Evolutionary conservation across 1,139 yeast species (phyloP).

Genomic region (Pneumocystis carinii): DNA sequence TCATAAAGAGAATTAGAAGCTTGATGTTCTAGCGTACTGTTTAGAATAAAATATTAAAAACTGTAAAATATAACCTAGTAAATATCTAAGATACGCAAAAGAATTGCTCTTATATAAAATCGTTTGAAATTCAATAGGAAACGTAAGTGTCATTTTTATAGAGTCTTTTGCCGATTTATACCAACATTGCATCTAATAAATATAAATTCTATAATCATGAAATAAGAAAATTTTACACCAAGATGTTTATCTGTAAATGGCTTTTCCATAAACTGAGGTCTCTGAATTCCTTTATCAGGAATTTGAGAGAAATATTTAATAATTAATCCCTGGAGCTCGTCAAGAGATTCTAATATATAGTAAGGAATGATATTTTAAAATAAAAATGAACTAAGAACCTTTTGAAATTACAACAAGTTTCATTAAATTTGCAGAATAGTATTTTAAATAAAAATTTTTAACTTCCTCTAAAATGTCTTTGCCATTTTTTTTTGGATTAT

Average conservation of each 20-base stretch:
- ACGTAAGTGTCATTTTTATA: slow-evolving; percentile 49
- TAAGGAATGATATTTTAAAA: neutral
- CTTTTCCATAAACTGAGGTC: slow-evolving; percentile 28
- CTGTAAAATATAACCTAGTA: slow-evolving; percentile 38
- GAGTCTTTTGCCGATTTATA: slow-evolving; percentile 65
- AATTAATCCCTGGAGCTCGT: slow-evolving; percentile 57
- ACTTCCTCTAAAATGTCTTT: slow-evolving; percentile 58
- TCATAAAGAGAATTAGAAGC: slow-evolving; percentile 68
- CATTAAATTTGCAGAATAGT: slow-evolving; percentile 68
- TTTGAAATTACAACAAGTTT: slow-evolving; percentile 48
- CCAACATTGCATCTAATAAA: neutral
- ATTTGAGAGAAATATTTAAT: slow-evolving; percentile 50
- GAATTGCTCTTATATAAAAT: slow-evolving; percentile 56
- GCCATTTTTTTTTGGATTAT: slow-evolving; percentile 36
- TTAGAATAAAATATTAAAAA: neutral
- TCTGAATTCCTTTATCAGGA: slow-evolving; percentile 38
- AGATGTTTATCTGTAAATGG: slow-evolving; percentile 35
- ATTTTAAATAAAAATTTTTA: slow-evolving; percentile 44
- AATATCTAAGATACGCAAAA: slow-evolving; percentile 53
- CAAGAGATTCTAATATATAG: slow-evolving; percentile 59
- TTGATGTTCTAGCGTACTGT: slow-evolving; percentile 38
- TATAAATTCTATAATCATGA: neutral
- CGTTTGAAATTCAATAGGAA: slow-evolving; percentile 61
- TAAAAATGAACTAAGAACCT: neutral
- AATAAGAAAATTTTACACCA: slow-evolving; percentile 24